A percentile compares a stretch with the other conserved stretches of the same genome.
Evolutionary conservation across 352 stramenopile species (phyloP).

Genomic region (Blastocystis sp.): DNA sequence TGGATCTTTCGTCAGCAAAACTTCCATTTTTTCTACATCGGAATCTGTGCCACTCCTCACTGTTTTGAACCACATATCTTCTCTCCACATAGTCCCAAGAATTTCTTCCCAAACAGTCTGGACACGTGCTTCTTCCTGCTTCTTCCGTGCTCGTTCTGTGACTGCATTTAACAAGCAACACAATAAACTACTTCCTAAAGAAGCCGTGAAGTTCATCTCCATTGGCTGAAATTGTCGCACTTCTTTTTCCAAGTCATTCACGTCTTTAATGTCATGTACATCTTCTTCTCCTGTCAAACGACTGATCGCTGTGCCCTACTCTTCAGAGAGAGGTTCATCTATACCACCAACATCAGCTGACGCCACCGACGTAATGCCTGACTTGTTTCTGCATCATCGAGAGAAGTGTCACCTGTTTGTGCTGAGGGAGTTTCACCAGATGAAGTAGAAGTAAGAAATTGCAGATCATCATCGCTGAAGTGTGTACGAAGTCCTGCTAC

Average conservation of each 20-base stretch:
- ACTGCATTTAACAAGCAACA: not conserved
- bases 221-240: constrained; percentile 9
- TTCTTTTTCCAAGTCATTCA: not conserved
- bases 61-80: constrained; percentile 16
- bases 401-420: not conserved
- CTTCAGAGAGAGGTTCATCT: not conserved
- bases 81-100: not conserved
- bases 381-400: not conserved
- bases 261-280: constrained; percentile 5
- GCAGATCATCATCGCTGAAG: not conserved
- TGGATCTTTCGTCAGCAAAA: constrained; percentile 11
- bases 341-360: constrained; percentile 27
- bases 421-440: not conserved
- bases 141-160: not conserved
- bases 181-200: not conserved
- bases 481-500: not conserved
- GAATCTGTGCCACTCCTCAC: not conserved
- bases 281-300: constrained; percentile 49
- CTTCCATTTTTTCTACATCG: not conserved
- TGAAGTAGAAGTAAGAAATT: not conserved
- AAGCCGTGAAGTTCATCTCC: not conserved
- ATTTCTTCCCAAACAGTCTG: constrained; percentile 28
- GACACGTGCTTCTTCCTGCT: constrained; percentile 14
- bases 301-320: not conserved
- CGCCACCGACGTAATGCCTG: constrained; percentile 3